Evolutionary conservation across 805 yeast genomes (phyloP).

Genomic region (Komagataella ulmi): DNA sequence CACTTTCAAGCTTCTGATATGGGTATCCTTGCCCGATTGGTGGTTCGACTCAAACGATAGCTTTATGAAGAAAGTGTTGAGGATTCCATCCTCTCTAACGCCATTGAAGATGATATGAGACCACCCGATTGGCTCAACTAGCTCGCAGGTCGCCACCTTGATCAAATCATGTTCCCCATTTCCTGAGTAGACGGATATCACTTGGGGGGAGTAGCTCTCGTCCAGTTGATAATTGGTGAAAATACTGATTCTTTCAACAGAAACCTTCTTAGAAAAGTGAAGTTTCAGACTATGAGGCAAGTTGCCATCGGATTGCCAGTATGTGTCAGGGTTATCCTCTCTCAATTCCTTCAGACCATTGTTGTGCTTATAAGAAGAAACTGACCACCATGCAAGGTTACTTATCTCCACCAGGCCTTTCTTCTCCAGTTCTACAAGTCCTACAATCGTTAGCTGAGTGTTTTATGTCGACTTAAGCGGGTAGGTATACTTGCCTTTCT

Average conservation of each 20-base stretch:
- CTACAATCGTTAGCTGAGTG: background rate
- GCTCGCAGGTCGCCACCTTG: conserved; percentile 46
- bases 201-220: conserved; percentile 87
- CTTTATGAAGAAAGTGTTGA: conserved; percentile 56
- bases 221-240: conserved; percentile 63
- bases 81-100: conserved; percentile 35
- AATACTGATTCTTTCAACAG: conserved; percentile 52
- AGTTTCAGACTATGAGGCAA: conserved; percentile 78
- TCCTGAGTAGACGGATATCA: conserved; percentile 55
- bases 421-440: conserved; percentile 32
- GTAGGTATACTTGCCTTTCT: background rate
- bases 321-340: conserved; percentile 57
- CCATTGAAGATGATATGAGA: conserved; percentile 46
- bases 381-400: conserved; percentile 71
- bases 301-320: conserved; percentile 93
- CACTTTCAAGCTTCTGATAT: conserved; percentile 62
- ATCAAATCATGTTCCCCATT: conserved; percentile 66
- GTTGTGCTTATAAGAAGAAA: conserved; percentile 64
- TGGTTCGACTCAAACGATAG: conserved; percentile 62
- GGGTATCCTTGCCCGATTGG: conserved; percentile 94
- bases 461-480: background rate
- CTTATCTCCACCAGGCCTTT: conserved; percentile 64
- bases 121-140: conserved; percentile 72
- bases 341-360: conserved; percentile 60
- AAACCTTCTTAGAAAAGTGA: conserved; percentile 67